These are phyloP conservation scores for Pythium aquatile DNA, from an alignment of 352 stramenopile genomes.

Conservation along the genomic window DNA sequence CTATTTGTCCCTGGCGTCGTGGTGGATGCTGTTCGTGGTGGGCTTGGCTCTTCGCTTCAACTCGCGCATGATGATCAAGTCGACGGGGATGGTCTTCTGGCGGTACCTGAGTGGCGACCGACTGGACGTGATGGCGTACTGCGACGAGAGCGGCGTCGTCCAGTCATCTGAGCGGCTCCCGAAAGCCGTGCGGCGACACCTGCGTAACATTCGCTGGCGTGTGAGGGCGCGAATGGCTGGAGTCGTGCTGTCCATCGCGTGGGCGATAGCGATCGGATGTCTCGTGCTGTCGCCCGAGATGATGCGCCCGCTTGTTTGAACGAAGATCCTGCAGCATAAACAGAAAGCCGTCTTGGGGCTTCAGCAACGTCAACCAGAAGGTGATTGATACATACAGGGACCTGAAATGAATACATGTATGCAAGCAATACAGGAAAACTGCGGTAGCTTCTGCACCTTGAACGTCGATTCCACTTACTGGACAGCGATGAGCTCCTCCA, in stretches of 20 bases:
- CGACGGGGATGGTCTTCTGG: constrained; percentile 50
- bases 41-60: constrained; percentile 44
- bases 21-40: constrained; percentile 62
- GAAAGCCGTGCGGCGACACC: constrained; percentile 35
- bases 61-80: constrained; percentile 46
- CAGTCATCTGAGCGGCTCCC: constrained; percentile 32
- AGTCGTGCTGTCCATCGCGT: constrained; percentile 24
- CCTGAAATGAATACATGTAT: constrained; percentile 9
- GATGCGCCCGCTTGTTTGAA: constrained; percentile 10
- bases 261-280: constrained; percentile 11
- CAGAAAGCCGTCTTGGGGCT: neutral
- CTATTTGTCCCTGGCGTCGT: constrained; percentile 57
- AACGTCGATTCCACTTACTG: constrained; percentile 18
- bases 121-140: constrained; percentile 57
- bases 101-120: constrained; percentile 50
- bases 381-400: no score
- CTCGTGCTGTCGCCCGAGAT: constrained; percentile 6
- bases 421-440: constrained; percentile 2
- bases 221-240: constrained; percentile 36
- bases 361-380: no score
- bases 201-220: constrained; percentile 45
- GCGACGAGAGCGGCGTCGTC: constrained; percentile 47
- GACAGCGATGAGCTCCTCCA: constrained; percentile 23
- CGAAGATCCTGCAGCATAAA: neutral
- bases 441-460: neutral